phyloP scores from a whole-genome alignment of 176 grass and related monocot genomes.

The Eleusine indica region DNA sequence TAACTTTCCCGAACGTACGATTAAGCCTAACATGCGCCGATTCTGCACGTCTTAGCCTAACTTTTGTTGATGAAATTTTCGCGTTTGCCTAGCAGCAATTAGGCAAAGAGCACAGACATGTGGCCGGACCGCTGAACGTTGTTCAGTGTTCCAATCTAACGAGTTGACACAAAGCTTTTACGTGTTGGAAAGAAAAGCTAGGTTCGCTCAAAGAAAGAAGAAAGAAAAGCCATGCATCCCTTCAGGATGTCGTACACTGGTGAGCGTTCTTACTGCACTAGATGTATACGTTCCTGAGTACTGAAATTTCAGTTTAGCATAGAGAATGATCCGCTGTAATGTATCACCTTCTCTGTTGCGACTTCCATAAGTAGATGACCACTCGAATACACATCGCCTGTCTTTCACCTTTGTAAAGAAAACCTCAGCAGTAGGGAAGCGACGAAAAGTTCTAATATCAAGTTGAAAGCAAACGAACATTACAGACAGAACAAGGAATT shows the following conservation, averaged over 20 bases:
- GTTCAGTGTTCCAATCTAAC: conserved; percentile 9
- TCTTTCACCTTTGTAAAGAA: background rate
- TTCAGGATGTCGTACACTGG: background rate
- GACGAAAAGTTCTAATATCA: background rate
- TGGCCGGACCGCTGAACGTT: background rate
- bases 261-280: background rate
- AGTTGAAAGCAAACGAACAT: background rate
- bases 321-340: background rate
- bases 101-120: background rate
- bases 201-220: background rate
- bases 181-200: conserved; percentile 8
- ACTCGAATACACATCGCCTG: background rate
- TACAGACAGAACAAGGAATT: background rate
- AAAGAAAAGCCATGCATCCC: background rate
- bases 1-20: background rate
- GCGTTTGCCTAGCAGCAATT: background rate
- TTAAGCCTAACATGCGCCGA: background rate
- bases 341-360: background rate
- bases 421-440: background rate
- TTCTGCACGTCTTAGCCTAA: conserved; percentile 3
- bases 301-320: background rate
- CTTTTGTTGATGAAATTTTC: conserved; percentile 1
- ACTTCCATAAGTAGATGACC: conserved; percentile 3
- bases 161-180: background rate
- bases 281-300: background rate